Conservation (phyloP, 805 yeast genomes). For the Cephaloascus fragrans region DNA sequence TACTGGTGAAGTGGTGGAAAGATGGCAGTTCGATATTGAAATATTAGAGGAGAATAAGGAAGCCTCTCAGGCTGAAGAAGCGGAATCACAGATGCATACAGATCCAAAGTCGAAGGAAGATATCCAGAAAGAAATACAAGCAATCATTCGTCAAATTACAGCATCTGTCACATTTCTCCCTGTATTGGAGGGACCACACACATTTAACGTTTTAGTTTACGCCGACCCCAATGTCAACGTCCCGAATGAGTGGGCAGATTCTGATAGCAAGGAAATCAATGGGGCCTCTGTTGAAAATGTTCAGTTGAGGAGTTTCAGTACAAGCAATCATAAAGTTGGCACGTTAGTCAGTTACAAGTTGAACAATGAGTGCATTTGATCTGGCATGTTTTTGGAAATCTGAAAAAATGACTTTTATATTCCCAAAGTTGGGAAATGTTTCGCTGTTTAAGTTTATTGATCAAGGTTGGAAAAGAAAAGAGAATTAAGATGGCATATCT, state of each 20-base stretch:
- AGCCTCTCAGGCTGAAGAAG: constrained; percentile 4
- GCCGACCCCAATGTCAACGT: constrained; percentile 60
- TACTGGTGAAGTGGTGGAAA: constrained; percentile 59
- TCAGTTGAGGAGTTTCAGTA: constrained; percentile 55
- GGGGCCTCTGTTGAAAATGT: constrained; percentile 55
- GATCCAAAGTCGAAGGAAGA: constrained; percentile 27
- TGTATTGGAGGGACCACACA: constrained; percentile 50
- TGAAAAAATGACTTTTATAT: too few relatives aligned
- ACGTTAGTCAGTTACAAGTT: constrained; percentile 57
- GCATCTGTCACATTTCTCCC: constrained; percentile 85
- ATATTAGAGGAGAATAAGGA: constrained; percentile 14
- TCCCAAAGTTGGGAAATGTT: too few relatives aligned
- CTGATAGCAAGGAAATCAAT: constrained; percentile 47
- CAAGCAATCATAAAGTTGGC: constrained; percentile 61
- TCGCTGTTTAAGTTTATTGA: too few relatives aligned
- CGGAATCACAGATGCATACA: constrained; percentile 2
- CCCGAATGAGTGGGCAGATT: constrained; percentile 81
- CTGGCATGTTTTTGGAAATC: too few relatives aligned
- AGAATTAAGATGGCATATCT: too few relatives aligned
- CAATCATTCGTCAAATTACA: constrained; percentile 80
- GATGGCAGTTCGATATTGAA: constrained; percentile 78
- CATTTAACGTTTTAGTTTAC: constrained; percentile 79
- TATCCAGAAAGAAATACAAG: constrained; percentile 70
- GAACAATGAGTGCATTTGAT: too few relatives aligned
- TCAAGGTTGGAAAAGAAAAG: too few relatives aligned